These are phyloP conservation scores for Astragalus membranaceus DNA, from an alignment of 306 rosid genomes.

Conservation along the genomic window DNA sequence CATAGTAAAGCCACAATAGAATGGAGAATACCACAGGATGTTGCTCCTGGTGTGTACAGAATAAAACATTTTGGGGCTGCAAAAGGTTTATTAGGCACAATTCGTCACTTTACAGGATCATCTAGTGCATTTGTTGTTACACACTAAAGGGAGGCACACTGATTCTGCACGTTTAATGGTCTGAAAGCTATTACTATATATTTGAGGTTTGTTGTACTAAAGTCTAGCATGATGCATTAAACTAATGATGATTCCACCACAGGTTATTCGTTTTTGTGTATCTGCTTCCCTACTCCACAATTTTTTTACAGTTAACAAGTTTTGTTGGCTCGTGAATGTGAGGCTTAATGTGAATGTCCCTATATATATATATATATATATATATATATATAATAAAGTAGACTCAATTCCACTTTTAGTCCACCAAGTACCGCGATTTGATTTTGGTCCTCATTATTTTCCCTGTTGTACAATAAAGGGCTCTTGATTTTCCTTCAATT, in stretches of 20 bases:
- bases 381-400: no score
- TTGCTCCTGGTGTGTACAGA: constrained; percentile 67
- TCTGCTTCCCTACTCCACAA: neutral
- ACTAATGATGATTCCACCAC: neutral
- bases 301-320: neutral
- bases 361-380: no score
- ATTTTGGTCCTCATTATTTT: no score
- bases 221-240: neutral
- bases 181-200: neutral
- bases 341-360: no score
- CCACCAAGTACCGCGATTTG: no score
- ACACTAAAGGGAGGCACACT: constrained; percentile 24
- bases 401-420: no score
- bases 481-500: no score
- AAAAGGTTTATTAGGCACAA: constrained; percentile 51
- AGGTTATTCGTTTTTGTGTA: neutral
- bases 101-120: constrained; percentile 76
- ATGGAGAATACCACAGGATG: constrained; percentile 72
- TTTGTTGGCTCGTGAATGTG: neutral
- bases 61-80: constrained; percentile 86
- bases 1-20: constrained; percentile 61
- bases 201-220: neutral
- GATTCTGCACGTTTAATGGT: neutral
- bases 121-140: constrained; percentile 81
- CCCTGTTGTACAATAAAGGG: no score